phyloP scores from a whole-genome alignment of 1,284 basidiomycete species.

The Spongispora temasekensis region DNA sequence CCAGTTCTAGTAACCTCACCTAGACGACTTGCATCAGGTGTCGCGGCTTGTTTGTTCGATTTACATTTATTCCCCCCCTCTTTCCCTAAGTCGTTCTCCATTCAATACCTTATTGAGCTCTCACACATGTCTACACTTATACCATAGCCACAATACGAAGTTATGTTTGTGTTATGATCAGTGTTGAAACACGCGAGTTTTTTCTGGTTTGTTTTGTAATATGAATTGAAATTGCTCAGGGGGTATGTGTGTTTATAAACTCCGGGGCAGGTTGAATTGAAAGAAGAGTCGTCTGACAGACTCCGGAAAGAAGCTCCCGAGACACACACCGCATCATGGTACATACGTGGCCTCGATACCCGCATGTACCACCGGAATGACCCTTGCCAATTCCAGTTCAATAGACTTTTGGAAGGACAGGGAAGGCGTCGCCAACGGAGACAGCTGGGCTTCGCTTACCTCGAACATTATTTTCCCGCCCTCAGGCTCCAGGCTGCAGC shows the following conservation, averaged over 20 bases:
- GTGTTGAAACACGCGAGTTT: constrained; percentile 6
- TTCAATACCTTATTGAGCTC: constrained; percentile 25
- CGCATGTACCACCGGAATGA: neutral
- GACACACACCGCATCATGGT: constrained; percentile 16
- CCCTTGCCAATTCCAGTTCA: constrained; percentile 8
- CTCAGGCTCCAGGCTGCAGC: neutral
- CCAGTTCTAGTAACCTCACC: constrained; percentile 50
- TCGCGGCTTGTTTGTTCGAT: constrained; percentile 2
- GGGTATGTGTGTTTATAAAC: neutral
- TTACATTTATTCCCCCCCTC: constrained; percentile 5
- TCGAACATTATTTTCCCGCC: neutral
- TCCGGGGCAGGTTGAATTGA: constrained; percentile 8
- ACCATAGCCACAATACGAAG: constrained; percentile 26
- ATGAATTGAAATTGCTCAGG: neutral
- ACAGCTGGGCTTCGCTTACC: neutral
- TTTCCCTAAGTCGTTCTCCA: too few species aligned
- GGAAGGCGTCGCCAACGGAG: neutral
- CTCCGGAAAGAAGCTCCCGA: constrained; percentile 12
- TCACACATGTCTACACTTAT: constrained; percentile 26
- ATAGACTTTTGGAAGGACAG: neutral
- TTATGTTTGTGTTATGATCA: constrained; percentile 18
- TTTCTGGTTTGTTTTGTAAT: neutral
- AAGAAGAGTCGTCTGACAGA: constrained; percentile 12
- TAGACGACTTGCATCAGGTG: constrained; percentile 26
- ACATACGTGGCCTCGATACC: neutral